Percentiles rank a stretch among this genome's conserved stretches.
These are phyloP conservation scores for Astrocystis sublimbata DNA, from an alignment of 495 filamentous ascomycete genomes.

Conservation along the genomic window DNA sequence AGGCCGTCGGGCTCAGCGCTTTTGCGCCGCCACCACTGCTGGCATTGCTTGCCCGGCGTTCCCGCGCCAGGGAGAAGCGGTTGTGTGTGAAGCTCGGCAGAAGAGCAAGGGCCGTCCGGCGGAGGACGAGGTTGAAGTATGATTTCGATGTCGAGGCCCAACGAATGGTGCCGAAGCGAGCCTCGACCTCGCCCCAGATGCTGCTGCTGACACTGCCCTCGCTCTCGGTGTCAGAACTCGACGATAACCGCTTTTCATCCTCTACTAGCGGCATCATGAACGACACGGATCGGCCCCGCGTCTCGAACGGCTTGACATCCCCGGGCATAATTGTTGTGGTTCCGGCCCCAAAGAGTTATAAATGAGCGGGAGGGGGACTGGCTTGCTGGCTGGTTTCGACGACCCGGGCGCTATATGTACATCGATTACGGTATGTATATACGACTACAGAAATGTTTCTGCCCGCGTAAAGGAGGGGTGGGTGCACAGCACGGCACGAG, in stretches of 20 bases:
- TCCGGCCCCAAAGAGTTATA: background rate
- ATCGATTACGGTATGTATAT: background rate
- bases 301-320: background rate
- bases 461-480: no score
- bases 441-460: background rate
- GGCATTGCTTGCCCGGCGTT: background rate
- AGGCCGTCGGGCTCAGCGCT: slow-evolving; percentile 48
- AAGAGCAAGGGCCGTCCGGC: slow-evolving; percentile 35
- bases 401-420: background rate
- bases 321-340: background rate
- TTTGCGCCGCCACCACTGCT: slow-evolving; percentile 22
- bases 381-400: background rate
- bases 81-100: slow-evolving; percentile 43
- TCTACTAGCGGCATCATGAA: slow-evolving; percentile 12
- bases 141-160: slow-evolving; percentile 23
- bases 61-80: slow-evolving; percentile 19
- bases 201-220: slow-evolving; percentile 30
- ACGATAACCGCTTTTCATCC: slow-evolving; percentile 29
- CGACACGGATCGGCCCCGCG: slow-evolving; percentile 5
- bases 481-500: background rate
- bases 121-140: slow-evolving; percentile 28
- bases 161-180: slow-evolving; percentile 26
- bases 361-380: no score
- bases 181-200: slow-evolving; percentile 27
- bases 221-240: slow-evolving; percentile 34